These are phyloP conservation scores for Metroxylon sagu DNA, from an alignment of 176 grass and related monocot species.

Conservation along the genomic window DNA sequence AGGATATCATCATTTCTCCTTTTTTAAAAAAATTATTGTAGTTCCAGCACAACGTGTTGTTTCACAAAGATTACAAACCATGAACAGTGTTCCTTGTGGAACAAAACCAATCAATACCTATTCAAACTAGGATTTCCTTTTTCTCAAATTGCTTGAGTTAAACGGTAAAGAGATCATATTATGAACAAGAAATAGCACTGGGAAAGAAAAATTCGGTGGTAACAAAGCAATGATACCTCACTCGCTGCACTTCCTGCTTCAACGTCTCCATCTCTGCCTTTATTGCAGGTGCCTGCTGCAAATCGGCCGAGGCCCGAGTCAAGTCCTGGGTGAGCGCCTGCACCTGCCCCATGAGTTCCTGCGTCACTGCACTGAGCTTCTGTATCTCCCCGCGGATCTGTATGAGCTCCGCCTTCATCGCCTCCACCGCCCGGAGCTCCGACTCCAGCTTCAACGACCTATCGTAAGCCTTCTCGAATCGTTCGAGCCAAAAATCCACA, in stretches of 20 bases:
- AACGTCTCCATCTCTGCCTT: conserved; percentile 66
- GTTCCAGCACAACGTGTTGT: no score
- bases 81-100: no score
- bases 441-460: conserved; percentile 59
- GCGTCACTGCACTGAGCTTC: conserved; percentile 44
- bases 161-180: no score
- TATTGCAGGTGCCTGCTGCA: conserved; percentile 55
- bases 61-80: no score
- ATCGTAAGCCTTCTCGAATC: conserved; percentile 39
- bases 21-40: no score
- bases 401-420: conserved; percentile 44
- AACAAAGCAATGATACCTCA: conserved; percentile 32
- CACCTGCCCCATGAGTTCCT: conserved; percentile 55
- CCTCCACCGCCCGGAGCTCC: conserved; percentile 36
- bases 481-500: not conserved
- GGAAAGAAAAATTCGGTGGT: no score
- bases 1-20: no score
- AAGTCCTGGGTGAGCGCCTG: conserved; percentile 63
- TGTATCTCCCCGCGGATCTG: conserved; percentile 55
- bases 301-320: conserved; percentile 39
- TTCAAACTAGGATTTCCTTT: no score
- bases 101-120: no score
- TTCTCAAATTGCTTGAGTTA: no score
- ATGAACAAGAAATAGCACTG: no score
- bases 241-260: conserved; percentile 56